These are phyloP conservation scores for Gracilaria caudata DNA, from an alignment of 23 red algal genomes.

Conservation along the genomic window DNA sequence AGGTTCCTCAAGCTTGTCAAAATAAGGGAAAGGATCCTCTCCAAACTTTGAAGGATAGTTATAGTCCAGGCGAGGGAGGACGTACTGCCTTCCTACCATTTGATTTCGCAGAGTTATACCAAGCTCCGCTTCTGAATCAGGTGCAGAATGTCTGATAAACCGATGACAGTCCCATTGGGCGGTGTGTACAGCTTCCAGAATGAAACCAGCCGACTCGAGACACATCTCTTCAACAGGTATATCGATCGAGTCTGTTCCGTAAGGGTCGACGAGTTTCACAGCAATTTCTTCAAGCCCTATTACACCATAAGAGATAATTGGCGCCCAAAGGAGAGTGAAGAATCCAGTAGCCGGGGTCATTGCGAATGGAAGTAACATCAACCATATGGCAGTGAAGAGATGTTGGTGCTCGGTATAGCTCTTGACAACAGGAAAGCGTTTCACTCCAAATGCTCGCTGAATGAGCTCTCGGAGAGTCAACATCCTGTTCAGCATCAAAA, in stretches of 20 bases:
- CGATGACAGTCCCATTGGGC: conserved; percentile 18
- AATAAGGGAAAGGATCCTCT: not conserved
- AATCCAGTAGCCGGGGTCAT: conserved; percentile 40
- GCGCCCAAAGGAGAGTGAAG: conserved; percentile 48
- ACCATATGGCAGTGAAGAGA: conserved; percentile 42
- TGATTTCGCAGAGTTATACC: conserved; percentile 1
- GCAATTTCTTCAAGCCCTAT: conserved; percentile 42
- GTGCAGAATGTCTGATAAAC: not conserved
- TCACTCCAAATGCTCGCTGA: conserved; percentile 18
- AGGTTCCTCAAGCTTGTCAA: not conserved
- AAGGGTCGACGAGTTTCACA: conserved; percentile 38
- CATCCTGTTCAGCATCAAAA: conserved; percentile 17
- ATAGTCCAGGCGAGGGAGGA: conserved; percentile 11
- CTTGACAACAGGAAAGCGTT: conserved; percentile 40
- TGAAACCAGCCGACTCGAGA: not conserved
- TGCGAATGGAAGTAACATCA: conserved; percentile 36
- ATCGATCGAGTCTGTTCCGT: conserved; percentile 27
- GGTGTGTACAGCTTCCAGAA: conserved; percentile 22
- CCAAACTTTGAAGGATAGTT: not conserved
- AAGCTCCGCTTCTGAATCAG: not conserved
- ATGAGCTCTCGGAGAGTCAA: not conserved
- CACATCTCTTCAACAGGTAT: conserved; percentile 49
- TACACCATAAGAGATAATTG: conserved; percentile 49
- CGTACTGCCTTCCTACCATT: not conserved
- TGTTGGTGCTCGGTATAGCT: conserved; percentile 56